These are phyloP conservation scores for Umbilicaria muhlenbergii DNA, from an alignment of 495 filamentous ascomycete species.

Conservation along the genomic window DNA sequence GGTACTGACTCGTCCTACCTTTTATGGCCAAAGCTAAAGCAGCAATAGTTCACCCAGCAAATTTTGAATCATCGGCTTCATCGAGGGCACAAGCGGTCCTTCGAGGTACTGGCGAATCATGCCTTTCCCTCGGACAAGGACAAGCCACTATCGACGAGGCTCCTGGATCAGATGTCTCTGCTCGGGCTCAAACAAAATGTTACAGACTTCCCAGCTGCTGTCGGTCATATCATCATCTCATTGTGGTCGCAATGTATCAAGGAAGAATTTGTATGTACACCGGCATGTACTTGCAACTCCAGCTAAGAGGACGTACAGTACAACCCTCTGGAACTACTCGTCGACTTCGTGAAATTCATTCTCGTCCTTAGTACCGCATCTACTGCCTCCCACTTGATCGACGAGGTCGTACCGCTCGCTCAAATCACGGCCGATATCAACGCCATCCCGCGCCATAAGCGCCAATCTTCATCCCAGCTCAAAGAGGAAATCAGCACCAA, in stretches of 20 bases:
- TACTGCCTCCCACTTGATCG: constrained; percentile 30
- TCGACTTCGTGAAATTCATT: constrained; percentile 38
- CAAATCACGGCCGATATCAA: constrained; percentile 42
- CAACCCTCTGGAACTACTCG: constrained; percentile 39
- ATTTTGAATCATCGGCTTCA: constrained; percentile 40
- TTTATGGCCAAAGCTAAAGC: background rate
- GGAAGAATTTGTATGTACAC: constrained; percentile 36
- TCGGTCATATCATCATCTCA: constrained; percentile 34
- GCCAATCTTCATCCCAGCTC: constrained; percentile 30
- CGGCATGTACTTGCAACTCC: background rate
- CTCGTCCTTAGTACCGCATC: constrained; percentile 32
- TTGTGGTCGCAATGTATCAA: constrained; percentile 48
- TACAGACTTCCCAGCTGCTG: constrained; percentile 32
- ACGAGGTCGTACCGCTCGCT: constrained; percentile 35
- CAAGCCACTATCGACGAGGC: constrained; percentile 36
- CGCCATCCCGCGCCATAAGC: constrained; percentile 34
- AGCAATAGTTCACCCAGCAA: constrained; percentile 33
- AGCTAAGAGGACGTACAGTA: constrained; percentile 21
- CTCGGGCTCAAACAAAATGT: constrained; percentile 16
- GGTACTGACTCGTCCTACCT: background rate
- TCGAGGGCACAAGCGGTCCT: constrained; percentile 31
- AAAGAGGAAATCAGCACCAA: constrained; percentile 35
- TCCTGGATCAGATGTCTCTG: constrained; percentile 36
- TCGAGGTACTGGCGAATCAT: constrained; percentile 34
- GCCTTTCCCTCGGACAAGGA: constrained; percentile 39